phyloP scores from a whole-genome alignment of 2,329 filamentous ascomycete genomes.

The Cladorrhinum sp. region DNA sequence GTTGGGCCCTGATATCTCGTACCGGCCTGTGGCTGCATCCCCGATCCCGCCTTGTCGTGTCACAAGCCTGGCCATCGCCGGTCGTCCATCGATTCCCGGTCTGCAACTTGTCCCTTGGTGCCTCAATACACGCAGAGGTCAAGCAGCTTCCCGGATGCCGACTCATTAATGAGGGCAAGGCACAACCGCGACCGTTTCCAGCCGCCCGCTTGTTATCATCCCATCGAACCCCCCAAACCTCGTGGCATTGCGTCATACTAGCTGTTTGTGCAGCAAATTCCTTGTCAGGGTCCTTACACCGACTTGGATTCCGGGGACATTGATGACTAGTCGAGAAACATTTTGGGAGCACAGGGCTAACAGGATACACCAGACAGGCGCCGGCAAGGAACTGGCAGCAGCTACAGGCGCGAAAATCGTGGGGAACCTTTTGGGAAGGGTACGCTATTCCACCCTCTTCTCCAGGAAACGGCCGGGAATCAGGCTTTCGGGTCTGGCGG shows the following conservation, averaged over 20 bases:
- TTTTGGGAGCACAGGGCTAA: constrained; percentile 1
- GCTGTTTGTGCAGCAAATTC: background rate
- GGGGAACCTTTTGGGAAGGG: background rate
- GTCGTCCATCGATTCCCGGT: background rate
- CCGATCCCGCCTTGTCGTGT: constrained; percentile 5
- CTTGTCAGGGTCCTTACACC: background rate
- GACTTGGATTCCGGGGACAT: background rate
- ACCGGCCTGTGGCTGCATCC: constrained; percentile 2
- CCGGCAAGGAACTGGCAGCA: background rate
- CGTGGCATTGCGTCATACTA: constrained; percentile 5
- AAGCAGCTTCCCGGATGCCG: background rate
- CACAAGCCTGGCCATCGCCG: constrained; percentile 7
- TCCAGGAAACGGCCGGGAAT: background rate
- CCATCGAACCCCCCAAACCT: background rate
- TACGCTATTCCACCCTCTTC: constrained; percentile 2
- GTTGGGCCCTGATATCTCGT: background rate
- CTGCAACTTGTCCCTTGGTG: background rate
- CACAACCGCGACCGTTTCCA: background rate
- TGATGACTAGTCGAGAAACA: background rate
- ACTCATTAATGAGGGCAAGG: background rate
- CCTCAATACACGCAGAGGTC: background rate
- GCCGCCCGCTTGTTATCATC: background rate
- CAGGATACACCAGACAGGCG: background rate
- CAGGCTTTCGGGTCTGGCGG: constrained; percentile 2
- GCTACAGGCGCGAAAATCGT: background rate